Conservation (phyloP, 352 stramenopile species). For the Globisporangium rhizosaccharum region DNA sequence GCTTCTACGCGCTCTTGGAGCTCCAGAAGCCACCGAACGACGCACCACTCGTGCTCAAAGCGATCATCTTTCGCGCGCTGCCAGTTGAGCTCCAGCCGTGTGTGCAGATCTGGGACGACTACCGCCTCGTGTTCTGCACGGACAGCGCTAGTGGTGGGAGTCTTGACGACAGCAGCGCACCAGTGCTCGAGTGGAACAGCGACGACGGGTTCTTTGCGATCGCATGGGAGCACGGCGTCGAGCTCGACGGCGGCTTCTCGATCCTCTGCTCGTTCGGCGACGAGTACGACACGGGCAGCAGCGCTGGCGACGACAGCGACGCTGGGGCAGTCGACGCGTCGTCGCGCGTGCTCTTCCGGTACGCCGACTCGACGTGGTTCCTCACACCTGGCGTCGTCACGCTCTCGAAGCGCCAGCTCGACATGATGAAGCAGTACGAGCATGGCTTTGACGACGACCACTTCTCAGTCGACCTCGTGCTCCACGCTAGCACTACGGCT, state of each 20-base stretch:
- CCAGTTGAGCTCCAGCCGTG: constrained; percentile 70
- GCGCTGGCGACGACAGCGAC: constrained; percentile 34
- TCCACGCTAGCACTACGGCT: constrained; percentile 33
- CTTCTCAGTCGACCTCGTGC: constrained; percentile 74
- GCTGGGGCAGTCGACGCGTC: constrained; percentile 37
- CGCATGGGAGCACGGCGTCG: constrained; percentile 70
- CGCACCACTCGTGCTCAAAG: constrained; percentile 69
- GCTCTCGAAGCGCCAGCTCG: constrained; percentile 63
- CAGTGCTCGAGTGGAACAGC: constrained; percentile 73
- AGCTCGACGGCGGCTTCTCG: constrained; percentile 76
- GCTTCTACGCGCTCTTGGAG: constrained; percentile 61
- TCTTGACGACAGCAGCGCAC: constrained; percentile 16
- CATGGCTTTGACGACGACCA: constrained; percentile 76
- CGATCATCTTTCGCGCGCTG: constrained; percentile 65
- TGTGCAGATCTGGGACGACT: constrained; percentile 84
- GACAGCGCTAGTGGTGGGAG: constrained; percentile 15
- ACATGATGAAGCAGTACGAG: constrained; percentile 86
- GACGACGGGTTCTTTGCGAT: constrained; percentile 79
- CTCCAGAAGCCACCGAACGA: constrained; percentile 49
- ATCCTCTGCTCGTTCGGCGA: constrained; percentile 83
- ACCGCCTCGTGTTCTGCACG: constrained; percentile 64
- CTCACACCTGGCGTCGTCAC: constrained; percentile 59
- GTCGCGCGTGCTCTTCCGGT: constrained; percentile 69
- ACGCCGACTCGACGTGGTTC: constrained; percentile 81
- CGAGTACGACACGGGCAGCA: constrained; percentile 46